Evolutionary conservation across 1,284 basidiomycete species (phyloP), one percentile per base, ranked within the genome.

Genomic region (Trametes hirsuta): DNA sequence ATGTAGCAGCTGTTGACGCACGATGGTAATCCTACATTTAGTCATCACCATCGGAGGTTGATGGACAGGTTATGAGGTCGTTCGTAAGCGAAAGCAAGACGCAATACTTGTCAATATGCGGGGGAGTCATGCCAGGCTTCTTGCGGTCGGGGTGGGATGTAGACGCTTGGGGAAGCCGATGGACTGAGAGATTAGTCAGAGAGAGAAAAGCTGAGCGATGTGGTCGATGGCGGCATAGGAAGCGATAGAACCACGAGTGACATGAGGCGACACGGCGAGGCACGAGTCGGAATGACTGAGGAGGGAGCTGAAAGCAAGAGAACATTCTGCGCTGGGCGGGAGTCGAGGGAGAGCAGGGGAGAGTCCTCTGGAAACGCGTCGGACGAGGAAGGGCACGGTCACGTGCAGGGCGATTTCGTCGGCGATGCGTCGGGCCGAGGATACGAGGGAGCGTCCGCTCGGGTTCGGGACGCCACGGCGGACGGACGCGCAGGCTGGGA

Each of bases 371-470:
- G 60, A 61, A 58, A 34, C 25, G 42, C 47, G 51, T 54, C 53
- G 55, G 35, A 45, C 14, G 30, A 39, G 40, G 18, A 11, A 14
- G 24, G 39, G 35, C 41, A 44, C 50, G 57, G 21, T 62, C 63
- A 65, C 63, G 63, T 62, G 63, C n/a, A 30, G 42, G n/a, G 49
- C 42, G 45, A 46, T n/a, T 62, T 53, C 41, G 34, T 62, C 63
- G 63, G 63, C 22, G 60, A 52, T 57, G 53, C 53, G 42, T 62
- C 61, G 64, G 64, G 36, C 64, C 60, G 64, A 62, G 55, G 61
- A 62, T 58, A 34, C 22, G 53, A n/a, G 46, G 35, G 21, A 22
- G 52, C 14, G 6, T 21, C 39, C 49, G 59, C 15, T 30, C 42
- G 45, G 46, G 18, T 21, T 59, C 63, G 59, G 63, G 59, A 47